Evolutionary conservation across 257 asterid species (phyloP).

Genomic region (Salvia miltiorrhiza): DNA sequence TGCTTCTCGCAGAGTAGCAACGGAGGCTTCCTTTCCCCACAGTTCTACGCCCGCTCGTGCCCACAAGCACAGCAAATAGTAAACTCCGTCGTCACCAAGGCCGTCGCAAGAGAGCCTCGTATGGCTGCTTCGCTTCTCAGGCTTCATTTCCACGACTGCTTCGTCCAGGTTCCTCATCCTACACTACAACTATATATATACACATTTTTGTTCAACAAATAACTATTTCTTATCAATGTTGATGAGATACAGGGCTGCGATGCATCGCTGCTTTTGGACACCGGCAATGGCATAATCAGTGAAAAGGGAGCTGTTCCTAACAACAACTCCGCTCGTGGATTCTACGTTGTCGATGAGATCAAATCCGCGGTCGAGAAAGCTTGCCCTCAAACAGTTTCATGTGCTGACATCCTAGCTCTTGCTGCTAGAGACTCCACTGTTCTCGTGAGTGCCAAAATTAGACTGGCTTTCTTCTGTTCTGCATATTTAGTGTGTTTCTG

Average conservation of each 20-base stretch:
- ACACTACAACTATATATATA: too few relatives aligned
- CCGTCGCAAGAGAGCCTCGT: constrained; percentile 39
- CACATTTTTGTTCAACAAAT: too few relatives aligned
- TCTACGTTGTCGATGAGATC: constrained; percentile 42
- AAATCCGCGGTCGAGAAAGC: constrained; percentile 35
- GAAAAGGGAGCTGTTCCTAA: constrained; percentile 49
- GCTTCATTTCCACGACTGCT: constrained; percentile 59
- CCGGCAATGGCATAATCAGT: constrained; percentile 21
- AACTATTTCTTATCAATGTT: too few relatives aligned
- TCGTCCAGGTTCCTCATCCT: constrained; percentile 34
- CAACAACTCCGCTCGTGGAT: constrained; percentile 48
- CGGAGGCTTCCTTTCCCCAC: constrained; percentile 35
- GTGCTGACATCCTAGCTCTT: constrained; percentile 50
- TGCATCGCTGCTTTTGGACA: constrained; percentile 51
- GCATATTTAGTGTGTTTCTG: neutral
- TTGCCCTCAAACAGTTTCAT: constrained; percentile 50
- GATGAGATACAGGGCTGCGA: constrained; percentile 46
- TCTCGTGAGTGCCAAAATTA: constrained; percentile 23
- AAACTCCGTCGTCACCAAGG: constrained; percentile 24
- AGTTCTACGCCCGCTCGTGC: constrained; percentile 43
- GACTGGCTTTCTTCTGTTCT: too few relatives aligned
- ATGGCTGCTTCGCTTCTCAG: constrained; percentile 61
- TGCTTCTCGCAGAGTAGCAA: constrained; percentile 20
- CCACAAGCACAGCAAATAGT: constrained; percentile 35
- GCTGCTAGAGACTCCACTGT: constrained; percentile 51